phyloP scores from a whole-genome alignment of 2,329 filamentous ascomycete genomes.

The Coccinonectria pachysandricola region DNA sequence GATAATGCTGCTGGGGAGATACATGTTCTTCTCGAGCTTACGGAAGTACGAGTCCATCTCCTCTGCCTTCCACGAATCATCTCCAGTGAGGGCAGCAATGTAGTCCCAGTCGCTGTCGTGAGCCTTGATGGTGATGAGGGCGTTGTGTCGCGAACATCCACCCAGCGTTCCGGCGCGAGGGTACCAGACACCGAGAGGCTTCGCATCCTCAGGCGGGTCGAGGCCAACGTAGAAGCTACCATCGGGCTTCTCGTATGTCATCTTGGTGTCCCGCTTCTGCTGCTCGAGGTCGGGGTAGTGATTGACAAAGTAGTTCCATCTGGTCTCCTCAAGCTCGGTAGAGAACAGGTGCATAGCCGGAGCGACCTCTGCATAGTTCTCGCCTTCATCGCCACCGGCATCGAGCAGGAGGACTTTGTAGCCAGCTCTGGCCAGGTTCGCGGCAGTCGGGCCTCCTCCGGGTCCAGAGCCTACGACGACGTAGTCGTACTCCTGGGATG shows the following conservation, averaged over 20 bases:
- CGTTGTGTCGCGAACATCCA: conserved; percentile 28
- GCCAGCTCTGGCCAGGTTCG: conserved; percentile 44
- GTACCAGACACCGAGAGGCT: conserved; percentile 32
- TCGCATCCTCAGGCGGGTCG: conserved; percentile 26
- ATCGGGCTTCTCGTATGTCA: conserved; percentile 25
- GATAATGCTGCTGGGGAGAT: conserved; percentile 25
- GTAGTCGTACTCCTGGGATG: too few species aligned
- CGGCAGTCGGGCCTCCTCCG: conserved; percentile 44
- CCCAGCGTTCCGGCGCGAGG: conserved; percentile 35
- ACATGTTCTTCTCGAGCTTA: conserved; percentile 32
- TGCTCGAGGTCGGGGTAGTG: conserved; percentile 42
- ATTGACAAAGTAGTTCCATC: conserved; percentile 52
- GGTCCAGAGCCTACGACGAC: conserved; percentile 49
- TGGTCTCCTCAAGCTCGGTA: conserved; percentile 17
- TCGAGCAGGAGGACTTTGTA: conserved; percentile 49
- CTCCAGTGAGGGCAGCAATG: conserved; percentile 31
- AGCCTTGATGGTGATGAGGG: conserved; percentile 28
- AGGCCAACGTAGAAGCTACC: conserved; percentile 24
- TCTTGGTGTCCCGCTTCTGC: conserved; percentile 41
- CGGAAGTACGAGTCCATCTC: conserved; percentile 33
- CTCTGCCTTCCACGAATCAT: conserved; percentile 29
- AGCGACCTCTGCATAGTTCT: conserved; percentile 15
- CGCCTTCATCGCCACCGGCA: conserved; percentile 44
- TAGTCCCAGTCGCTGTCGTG: conserved; percentile 31
- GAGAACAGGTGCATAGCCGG: conserved; percentile 19